These are phyloP conservation scores for Eucalyptus sp. DNA, from an alignment of 345 rosid genomes.

Conservation along the genomic window DNA sequence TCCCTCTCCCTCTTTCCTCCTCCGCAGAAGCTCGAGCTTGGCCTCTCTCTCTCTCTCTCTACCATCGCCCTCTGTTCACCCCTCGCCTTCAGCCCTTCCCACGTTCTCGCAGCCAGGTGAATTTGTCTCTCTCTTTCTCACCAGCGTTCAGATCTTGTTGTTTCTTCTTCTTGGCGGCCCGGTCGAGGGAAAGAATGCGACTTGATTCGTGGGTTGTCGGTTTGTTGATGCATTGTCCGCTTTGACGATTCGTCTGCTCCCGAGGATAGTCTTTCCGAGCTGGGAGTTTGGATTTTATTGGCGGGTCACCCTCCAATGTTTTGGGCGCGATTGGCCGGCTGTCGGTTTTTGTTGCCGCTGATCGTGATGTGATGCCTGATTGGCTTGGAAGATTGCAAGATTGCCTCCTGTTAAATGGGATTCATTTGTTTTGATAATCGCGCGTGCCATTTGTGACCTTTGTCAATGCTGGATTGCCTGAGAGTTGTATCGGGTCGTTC, in stretches of 20 bases:
- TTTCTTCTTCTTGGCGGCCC: background rate
- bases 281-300: background rate
- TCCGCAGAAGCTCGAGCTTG: background rate
- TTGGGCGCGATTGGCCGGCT: background rate
- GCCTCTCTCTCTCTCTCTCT: background rate
- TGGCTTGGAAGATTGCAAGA: background rate
- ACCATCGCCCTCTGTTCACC: background rate
- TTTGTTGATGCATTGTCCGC: background rate
- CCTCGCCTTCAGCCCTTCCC: background rate
- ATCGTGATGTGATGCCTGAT: background rate
- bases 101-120: background rate
- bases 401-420: background rate
- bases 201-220: background rate
- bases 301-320: background rate
- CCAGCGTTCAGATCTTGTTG: background rate
- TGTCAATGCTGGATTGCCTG: background rate
- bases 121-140: background rate
- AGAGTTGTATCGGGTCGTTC: background rate
- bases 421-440: background rate
- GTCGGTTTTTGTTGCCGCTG: background rate
- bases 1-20: background rate
- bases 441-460: background rate
- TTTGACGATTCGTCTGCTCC: background rate
- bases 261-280: background rate
- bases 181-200: background rate